Evolutionary conservation across 1,284 basidiomycete species (phyloP).

Genomic region (Thecaphora thlaspeos): DNA sequence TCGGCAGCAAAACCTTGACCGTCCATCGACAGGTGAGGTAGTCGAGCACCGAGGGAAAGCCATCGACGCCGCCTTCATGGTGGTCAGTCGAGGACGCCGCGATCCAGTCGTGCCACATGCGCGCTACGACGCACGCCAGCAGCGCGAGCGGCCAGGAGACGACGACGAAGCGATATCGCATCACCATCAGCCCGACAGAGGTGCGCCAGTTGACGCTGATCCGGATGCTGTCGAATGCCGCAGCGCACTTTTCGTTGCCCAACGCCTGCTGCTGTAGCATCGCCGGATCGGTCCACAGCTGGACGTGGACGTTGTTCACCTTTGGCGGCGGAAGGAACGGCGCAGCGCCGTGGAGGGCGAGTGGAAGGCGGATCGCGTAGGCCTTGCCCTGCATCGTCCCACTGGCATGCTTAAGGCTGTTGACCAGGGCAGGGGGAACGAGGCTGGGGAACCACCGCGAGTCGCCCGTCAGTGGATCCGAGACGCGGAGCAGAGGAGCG

Average conservation of each 20-base stretch:
- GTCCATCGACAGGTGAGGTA: not conserved
- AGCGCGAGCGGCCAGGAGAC: conserved; percentile 43
- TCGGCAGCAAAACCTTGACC: not conserved
- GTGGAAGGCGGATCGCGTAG: conserved; percentile 15
- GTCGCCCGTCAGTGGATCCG: conserved; percentile 40
- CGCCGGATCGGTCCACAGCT: conserved; percentile 42
- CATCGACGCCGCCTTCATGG: not conserved
- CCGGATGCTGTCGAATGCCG: conserved; percentile 26
- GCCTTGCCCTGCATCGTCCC: conserved; percentile 5
- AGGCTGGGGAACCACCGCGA: conserved; percentile 41
- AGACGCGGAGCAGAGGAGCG: conserved; percentile 42
- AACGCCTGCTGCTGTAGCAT: conserved; percentile 3
- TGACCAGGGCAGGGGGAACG: conserved; percentile 5
- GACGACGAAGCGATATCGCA: conserved; percentile 46
- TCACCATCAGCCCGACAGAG: conserved; percentile 39
- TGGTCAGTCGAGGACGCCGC: not conserved
- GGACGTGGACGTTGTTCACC: conserved; percentile 11
- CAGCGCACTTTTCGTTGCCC: conserved; percentile 9
- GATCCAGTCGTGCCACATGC: conserved; percentile 8
- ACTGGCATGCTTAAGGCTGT: not conserved
- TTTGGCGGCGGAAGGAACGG: conserved; percentile 43
- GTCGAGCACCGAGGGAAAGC: not conserved
- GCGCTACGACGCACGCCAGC: conserved; percentile 4
- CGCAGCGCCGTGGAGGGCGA: conserved; percentile 46
- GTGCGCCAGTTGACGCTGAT: conserved; percentile 41